Evolutionary conservation across 2,329 filamentous ascomycete genomes (phyloP), one percentile per base, ranked within the genome.

Genomic region (Alternaria postmessia): DNA sequence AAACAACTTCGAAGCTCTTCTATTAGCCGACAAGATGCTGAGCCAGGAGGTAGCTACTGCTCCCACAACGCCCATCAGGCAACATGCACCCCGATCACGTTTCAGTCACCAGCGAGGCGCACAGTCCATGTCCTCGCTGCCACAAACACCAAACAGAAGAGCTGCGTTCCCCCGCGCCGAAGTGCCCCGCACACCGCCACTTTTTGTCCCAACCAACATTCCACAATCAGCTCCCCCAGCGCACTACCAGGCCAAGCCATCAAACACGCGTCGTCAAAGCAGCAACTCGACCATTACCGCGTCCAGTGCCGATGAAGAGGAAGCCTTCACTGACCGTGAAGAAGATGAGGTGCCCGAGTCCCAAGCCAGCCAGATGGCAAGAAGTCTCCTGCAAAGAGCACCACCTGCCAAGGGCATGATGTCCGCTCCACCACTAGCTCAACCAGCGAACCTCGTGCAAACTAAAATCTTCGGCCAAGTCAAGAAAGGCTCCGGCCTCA

Each of bases 91-190:
- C 79, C 76, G 85, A 81, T 72, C 84, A 76, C 59, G 81, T 52
- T 81, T 85, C 55, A 87, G 87, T 57, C 93, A 96, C 75, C 87
- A 85, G 18, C 88, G 93, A 67, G 91, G 90, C 59, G 87, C 89
- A 30, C 92, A 96, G 75, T 95, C 92, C 44, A 83, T 96, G 76
- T 96, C 93, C 0, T 95, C 93, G 1, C 82, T 97, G 5, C 93
- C 93, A 7, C 88, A 88, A 6, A 96, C 93, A 3, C 92, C 93
- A 9, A 81, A 82, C 43, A 84, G 87, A 14, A 79, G 68, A 41
- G 63, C 67, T 81, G 88, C 51, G 88, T 89, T 49, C 87, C 85
- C 67, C 81, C 91, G 75, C 78, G 72, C 77, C 38, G 74, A 91
- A 11, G 85, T 89, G 2, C 70, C 87, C 82, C 63, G 88, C 20